phyloP scores from a whole-genome alignment of 176 grass and related monocot species.

The Ensete ventricosum region DNA sequence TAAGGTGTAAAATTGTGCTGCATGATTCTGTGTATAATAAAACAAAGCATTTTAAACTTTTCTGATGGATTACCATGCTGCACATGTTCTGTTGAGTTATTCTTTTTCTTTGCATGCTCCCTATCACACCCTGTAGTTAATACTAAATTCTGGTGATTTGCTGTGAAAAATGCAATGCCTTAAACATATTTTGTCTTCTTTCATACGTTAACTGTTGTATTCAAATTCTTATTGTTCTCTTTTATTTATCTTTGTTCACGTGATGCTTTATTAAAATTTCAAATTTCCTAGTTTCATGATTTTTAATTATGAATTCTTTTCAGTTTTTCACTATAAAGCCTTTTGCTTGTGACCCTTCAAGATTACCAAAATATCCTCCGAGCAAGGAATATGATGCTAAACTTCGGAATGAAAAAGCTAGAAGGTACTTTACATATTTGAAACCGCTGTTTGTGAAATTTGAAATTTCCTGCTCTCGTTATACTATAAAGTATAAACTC shows the following conservation, averaged over 20 bases:
- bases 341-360: constrained; percentile 81
- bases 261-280: neutral
- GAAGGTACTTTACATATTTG: constrained; percentile 42
- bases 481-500: neutral
- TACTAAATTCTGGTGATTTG: neutral
- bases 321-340: constrained; percentile 63
- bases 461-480: neutral
- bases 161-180: neutral
- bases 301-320: constrained; percentile 18
- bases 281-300: neutral
- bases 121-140: neutral
- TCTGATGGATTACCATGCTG: neutral
- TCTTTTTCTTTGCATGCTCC: neutral
- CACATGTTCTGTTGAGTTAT: neutral
- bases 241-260: neutral
- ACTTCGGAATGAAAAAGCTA: constrained; percentile 88
- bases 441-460: neutral
- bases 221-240: neutral
- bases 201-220: neutral
- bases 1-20: neutral
- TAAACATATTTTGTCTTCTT: neutral
- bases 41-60: neutral
- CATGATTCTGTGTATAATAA: neutral
- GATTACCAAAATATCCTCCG: constrained; percentile 94
- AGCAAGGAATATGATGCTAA: constrained; percentile 98